Evolutionary conservation across 345 rosid genomes (phyloP), one percentile per base, ranked within the genome.

Genomic region (Aquilaria yunnanensis): DNA sequence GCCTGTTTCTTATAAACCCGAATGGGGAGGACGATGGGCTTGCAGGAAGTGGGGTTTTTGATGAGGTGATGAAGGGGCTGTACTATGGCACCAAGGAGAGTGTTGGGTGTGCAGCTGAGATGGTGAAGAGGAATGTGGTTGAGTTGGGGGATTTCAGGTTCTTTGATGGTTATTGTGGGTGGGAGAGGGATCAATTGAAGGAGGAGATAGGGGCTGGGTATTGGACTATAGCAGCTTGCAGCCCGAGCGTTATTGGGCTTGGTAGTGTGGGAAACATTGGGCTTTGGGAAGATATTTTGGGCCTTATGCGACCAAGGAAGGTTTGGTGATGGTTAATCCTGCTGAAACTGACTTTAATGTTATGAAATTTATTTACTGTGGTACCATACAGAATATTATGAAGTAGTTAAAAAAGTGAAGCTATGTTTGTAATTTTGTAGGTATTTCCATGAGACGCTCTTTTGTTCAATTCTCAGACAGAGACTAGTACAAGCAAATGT

Each of bases 101-200:
- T 32, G 73, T 88, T 46, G 88, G 96, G 0, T 88, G 85, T 63
- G 97, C 92, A 32, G 95, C 88, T 43, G 95, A 81, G 58, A 84
- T 86, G 81, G 96, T 86, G 56, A 86, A 85, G 82, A 82, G 87
- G 67, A 86, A 85, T 49, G 71, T 70, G 55, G 74, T 85, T 14
- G 88, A 82, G 69, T 73, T 80, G 34, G 85, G 70, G 47, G 96
- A 94, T 75, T 73, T 88, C 54, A 86, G 92, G 76, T 88, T 94
- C 81, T 94, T 94, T 55, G 89, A 84, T 62, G 99, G 97, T 10
- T 83, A 83, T 50, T 85, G 89, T 47, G 85, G 92, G 65, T 94
- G 99, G 99, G 88, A 83, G 41, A 78, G 70, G 37, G 92, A 81
- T 32, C 99, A 86, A 64, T 59, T 94, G 79, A 72, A 74, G 55